Conservation (phyloP, 2,329 filamentous ascomycete genomes). For the Arthrobotrys entomopaga region DNA sequence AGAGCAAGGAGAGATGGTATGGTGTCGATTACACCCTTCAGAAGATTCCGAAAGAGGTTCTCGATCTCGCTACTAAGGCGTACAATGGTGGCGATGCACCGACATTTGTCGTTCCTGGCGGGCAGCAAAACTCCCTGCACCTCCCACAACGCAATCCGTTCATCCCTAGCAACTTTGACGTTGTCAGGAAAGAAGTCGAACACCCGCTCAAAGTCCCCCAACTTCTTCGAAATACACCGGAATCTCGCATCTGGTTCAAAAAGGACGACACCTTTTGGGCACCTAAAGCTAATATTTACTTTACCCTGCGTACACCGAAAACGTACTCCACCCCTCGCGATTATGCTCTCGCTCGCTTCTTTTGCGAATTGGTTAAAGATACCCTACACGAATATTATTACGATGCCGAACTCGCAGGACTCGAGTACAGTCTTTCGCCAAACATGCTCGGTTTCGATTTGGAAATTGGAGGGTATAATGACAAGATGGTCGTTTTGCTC, state of each 20-base stretch:
- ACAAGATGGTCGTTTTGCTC: slow-evolving; percentile 89
- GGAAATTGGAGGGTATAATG: slow-evolving; percentile 89
- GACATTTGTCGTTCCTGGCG: slow-evolving; percentile 21
- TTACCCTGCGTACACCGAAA: slow-evolving; percentile 78
- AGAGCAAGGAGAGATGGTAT: slow-evolving; percentile 95
- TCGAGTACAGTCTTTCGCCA: slow-evolving; percentile 81
- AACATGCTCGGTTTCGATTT: slow-evolving; percentile 79
- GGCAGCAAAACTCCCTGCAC: slow-evolving; percentile 76
- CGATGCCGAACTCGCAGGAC: slow-evolving; percentile 89
- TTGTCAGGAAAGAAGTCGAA: slow-evolving; percentile 90
- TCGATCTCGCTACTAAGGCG: slow-evolving; percentile 67
- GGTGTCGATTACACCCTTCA: slow-evolving; percentile 91
- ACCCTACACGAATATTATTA: slow-evolving; percentile 93
- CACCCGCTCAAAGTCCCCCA: slow-evolving; percentile 78
- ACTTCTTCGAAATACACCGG: slow-evolving; percentile 83
- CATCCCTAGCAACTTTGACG: slow-evolving; percentile 89
- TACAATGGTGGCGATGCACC: slow-evolving; percentile 47
- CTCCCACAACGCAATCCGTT: slow-evolving; percentile 95
- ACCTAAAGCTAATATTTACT: slow-evolving; percentile 86
- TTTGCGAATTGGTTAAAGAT: slow-evolving; percentile 86
- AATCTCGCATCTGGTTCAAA: slow-evolving; percentile 91
- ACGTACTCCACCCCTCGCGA: slow-evolving; percentile 82
- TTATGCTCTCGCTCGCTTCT: slow-evolving; percentile 79
- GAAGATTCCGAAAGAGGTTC: slow-evolving; percentile 78
- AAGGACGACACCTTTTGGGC: slow-evolving; percentile 99